Evolutionary conservation across 2,329 filamentous ascomycete genomes (phyloP).

Genomic region (Fusarium newnesense): DNA sequence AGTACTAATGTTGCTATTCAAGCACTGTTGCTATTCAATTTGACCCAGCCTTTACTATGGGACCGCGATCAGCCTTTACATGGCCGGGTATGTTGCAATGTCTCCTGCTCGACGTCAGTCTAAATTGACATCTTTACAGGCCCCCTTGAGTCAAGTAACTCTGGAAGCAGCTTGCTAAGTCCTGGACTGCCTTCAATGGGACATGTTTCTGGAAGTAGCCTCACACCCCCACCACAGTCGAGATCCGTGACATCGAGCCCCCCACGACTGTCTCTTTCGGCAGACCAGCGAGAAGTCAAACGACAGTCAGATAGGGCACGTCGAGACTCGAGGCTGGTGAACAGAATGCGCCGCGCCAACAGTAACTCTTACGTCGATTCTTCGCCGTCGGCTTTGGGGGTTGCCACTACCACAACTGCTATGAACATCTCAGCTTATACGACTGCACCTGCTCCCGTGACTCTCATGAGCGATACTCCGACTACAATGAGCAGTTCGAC

Average conservation of each 20-base stretch:
- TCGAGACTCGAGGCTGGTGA: conserved; percentile 65
- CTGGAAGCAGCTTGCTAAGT: conserved; percentile 52
- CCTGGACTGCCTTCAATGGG: conserved; percentile 60
- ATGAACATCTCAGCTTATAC: conserved; percentile 62
- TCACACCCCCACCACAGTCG: conserved; percentile 61
- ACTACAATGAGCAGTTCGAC: conserved; percentile 54
- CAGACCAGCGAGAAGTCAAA: conserved; percentile 71
- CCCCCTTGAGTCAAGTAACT: conserved; percentile 49
- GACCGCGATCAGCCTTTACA: conserved; percentile 59
- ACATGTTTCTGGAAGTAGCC: conserved; percentile 59
- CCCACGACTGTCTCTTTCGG: conserved; percentile 62
- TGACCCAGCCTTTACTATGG: conserved; percentile 63
- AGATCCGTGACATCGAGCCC: conserved; percentile 69
- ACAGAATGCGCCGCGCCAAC: conserved; percentile 62
- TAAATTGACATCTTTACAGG: conserved; percentile 32
- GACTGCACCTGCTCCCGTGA: conserved; percentile 60
- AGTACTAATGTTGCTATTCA: conserved; percentile 23
- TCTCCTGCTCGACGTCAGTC: neutral
- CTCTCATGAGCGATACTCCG: conserved; percentile 62
- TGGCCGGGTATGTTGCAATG: conserved; percentile 58
- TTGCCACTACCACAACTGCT: conserved; percentile 54
- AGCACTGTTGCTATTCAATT: conserved; percentile 63
- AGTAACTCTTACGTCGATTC: conserved; percentile 57
- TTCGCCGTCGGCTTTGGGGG: conserved; percentile 46
- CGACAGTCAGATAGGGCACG: conserved; percentile 69